Evolutionary conservation across 176 grass and related monocot species (phyloP).

Genomic region (Guadua angustifolia): DNA sequence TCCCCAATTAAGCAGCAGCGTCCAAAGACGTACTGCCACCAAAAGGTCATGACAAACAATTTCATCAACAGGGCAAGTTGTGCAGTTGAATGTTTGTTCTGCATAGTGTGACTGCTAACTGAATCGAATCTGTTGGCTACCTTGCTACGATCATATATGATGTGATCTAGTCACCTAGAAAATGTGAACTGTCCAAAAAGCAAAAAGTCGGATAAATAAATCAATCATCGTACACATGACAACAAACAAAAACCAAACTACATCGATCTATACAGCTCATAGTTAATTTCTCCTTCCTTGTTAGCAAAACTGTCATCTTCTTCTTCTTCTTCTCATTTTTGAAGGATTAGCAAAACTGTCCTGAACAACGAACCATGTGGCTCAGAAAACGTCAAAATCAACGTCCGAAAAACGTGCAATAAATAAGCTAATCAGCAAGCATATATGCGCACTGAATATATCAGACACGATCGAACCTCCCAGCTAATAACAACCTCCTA

Average conservation of each 20-base stretch:
- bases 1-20: background rate
- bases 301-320: background rate
- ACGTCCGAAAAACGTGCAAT: background rate
- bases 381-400: background rate
- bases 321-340: no score
- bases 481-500: background rate
- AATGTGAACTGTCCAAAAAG: background rate
- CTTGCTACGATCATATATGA: background rate
- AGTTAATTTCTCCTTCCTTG: background rate
- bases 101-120: background rate
- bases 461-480: background rate
- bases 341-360: background rate
- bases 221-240: background rate
- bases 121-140: background rate
- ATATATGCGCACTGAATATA: background rate
- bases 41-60: background rate
- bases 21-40: background rate
- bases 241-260: background rate
- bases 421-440: background rate
- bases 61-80: background rate
- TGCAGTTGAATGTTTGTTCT: background rate
- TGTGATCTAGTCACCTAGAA: background rate
- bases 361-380: background rate
- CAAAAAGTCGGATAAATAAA: background rate
- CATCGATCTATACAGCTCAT: background rate